Base-by-base conservation (phyloP, 768 basidiomycete genomes). In the Leccinum truebloodii region DNA sequence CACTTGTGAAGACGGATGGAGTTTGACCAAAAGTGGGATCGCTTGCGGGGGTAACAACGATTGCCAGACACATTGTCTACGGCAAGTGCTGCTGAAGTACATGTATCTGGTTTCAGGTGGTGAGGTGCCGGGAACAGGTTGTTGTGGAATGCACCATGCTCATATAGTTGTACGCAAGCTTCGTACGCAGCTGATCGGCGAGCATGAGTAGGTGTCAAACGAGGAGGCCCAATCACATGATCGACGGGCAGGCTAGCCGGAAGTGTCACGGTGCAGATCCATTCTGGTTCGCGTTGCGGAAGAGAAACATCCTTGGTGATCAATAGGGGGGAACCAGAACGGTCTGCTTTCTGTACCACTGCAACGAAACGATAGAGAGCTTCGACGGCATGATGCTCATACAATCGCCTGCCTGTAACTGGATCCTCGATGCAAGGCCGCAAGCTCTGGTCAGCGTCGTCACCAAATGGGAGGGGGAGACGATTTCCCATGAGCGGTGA, bases 1-100 rank as follows among this genome's bases (percentile, higher is more conserved):
- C n/a, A n/a, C n/a, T n/a, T n/a, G 61, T 66, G 18, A 68, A 61
- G 59, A 56, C 67, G 69, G 65, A 54, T 66, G 59, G 77, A 70
- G 64, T 83, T 82, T 13, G 63, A 62, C 92, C 92, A 93, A 68
- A 94, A 90, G 41, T 78, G 73, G n/a, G 91, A 84, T 51, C 69
- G 72, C 71, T 83, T 88, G 61, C 82, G 80, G 13, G 75, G 71
- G 74, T 92, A 90, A 54, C 77, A 74, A 41, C 81, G 79, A 13
- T 82, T 81, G 10, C 85, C 85, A 46, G 73, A 65, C 4, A 63
- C 55, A 58, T 75, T 76, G 35, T 69, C 63, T 18, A 73, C 67
- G 13, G 61, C 58, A 46, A 71, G 59, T 46, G 55, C 32, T 35
- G 52, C 50, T 24, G 63, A 57, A 37, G 44, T 44, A 49, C 39